Base-by-base conservation (phyloP, 2,329 filamentous ascomycete genomes). In the Fusarium drepaniforme region DNA sequence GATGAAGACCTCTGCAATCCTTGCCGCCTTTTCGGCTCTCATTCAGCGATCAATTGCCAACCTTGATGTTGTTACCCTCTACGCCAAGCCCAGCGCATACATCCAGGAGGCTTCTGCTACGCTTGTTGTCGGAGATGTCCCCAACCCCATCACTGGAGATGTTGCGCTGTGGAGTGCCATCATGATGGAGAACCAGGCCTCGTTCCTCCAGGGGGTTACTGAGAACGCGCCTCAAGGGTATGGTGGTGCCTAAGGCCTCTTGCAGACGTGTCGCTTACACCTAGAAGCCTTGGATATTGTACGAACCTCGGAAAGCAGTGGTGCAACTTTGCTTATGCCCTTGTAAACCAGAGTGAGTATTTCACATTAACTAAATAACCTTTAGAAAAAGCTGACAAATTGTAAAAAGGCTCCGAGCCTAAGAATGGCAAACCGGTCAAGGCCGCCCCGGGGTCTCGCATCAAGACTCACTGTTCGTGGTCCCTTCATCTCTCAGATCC, bases 321-420 rank as follows among this genome's bases (percentile, higher is more conserved):
- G 65, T 70, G 68, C 35, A 70, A 70, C 68, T 70, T 70, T 64
- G 68, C 68, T 1, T 70, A 70, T 23, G 65, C 68, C 2, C 68
- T 70, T 16, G 18, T 70, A 8, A 64, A 64, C 8, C 25, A 40
- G 5, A 67, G 68, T 67, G 6, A 40, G 58, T 28, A 46, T 2
- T 6, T 4, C 2, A 23, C 12, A 35, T 35, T 35, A 35, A 13
- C 33, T 11, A 33, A 21, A 9, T 6, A 11, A 12, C 23, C 3
- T 1, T 38, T 12, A 4, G n/a, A 11, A 28, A 61, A n/a, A 13
- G 9, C 64, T 66, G 28, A 66, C 25, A 23, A 12, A 3, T 21
- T 28, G 18, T 18, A n/a, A 25, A 16, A 25, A 70, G 67, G 64
- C 25, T 23, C 57, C 21, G 33, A 70, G 11, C 30, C 68, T 2